Evolutionary conservation across 2,329 filamentous ascomycete species (phyloP), one percentile per base, ranked within the genome.

Genomic region (Leptoxyphium fumago): DNA sequence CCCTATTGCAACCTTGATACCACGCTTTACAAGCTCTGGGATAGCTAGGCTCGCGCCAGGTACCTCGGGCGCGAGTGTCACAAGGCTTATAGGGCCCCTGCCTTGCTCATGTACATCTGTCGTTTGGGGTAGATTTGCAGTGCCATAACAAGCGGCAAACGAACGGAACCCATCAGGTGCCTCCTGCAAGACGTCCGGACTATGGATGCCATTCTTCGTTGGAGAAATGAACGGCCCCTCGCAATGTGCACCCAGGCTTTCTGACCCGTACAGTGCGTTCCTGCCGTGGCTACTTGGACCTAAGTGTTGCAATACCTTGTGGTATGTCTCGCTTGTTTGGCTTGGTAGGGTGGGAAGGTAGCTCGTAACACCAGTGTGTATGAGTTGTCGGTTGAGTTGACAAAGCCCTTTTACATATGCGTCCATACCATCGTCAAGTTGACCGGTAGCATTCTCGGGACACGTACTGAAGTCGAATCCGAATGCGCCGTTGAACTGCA

Each of bases 391-490:
- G 63, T 91, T 91, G 48, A 89, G 71, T 45, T 77, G 70, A 50
- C 70, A 71, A 41, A 94, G 67, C n/a, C 77, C 78, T 61, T 84
- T 81, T 46, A 75, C 74, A 55, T 93, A 94, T 42, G 74, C 70
- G 28, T 70, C 65, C 63, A 74, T 77, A 5, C 32, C 32, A 5
- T 15, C 32, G 3, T 36, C 32, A 15, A 9, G 11, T 13, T 36
- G 13, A 13, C 9, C 32, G 32, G 32, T 5, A 9, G 9, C 32
- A 41, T 59, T 54, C 18, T 53, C 43, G n/a, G 83, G 77, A 9
- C 86, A 70, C 1, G 78, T 77, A 2, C 85, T 91, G 62, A 93
- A 94, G 67, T 94, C 89, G 69, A 94, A 93, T 45, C 87, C 87
- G 56, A 87, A 89, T 9, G 84, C 87, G 40, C 88, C 88, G 57